Conservation (phyloP, 495 filamentous ascomycete genomes). For the Saxophila tyrrhenica region DNA sequence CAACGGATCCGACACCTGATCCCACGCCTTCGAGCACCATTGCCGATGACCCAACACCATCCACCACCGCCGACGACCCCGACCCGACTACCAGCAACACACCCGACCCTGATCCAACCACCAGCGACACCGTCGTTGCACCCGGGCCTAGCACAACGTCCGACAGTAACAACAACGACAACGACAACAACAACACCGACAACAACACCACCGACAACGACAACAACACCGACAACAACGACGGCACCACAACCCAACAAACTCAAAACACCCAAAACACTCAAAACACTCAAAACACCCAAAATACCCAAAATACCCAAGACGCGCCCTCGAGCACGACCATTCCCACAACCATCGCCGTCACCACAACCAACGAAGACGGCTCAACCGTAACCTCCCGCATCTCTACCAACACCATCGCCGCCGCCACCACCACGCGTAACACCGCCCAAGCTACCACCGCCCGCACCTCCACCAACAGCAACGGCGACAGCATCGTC, state of each 20-base stretch:
- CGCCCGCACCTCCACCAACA: neutral
- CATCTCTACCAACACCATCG: slow-evolving; percentile 12
- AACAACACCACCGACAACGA: neutral
- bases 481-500: slow-evolving; percentile 3
- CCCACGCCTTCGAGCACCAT: slow-evolving; percentile 1
- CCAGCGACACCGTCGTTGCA: neutral
- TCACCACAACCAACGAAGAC: slow-evolving; percentile 13
- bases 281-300: too few relatives aligned
- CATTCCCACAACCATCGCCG: slow-evolving; percentile 12
- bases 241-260: neutral
- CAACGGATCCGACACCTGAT: neutral
- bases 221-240: neutral
- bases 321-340: slow-evolving; percentile 2
- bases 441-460: neutral
- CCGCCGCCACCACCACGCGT: neutral
- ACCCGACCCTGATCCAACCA: neutral
- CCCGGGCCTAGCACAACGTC: neutral
- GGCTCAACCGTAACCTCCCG: slow-evolving; percentile 10
- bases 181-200: neutral
- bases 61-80: neutral
- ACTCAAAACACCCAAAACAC: neutral
- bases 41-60: neutral
- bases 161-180: neutral
- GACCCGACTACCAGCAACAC: neutral
- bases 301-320: neutral